Evolutionary conservation across 2,329 filamentous ascomycete genomes (phyloP), one percentile per base, ranked within the genome.

Genomic region (Colletotrichum caudatum): DNA sequence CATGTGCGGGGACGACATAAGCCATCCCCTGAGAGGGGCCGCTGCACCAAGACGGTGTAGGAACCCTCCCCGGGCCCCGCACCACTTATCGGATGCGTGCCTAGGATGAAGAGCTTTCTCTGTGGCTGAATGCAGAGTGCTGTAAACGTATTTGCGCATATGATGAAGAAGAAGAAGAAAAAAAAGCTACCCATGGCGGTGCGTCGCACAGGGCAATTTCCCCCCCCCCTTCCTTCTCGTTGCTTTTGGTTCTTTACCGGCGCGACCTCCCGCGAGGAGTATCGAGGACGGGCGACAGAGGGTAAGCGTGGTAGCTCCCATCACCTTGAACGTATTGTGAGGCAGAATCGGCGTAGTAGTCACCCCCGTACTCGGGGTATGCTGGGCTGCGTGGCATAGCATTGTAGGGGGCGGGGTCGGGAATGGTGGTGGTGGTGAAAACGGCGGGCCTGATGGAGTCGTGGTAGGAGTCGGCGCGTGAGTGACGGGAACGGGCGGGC

Each of bases 241-340:
- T 66, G 54, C 37, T 62, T 48, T 23, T 63, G 29, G 18, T 33
- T 18, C 8, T 44, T 51, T 53, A 68, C 50, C 50, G 48, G 26
- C 41, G 64, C 41, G 67, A 66, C 54, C 67, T 69, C 46, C 64
- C 68, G 26, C 68, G 64, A 23, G 63, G 26, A 20, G 41, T 5
- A 14, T 54, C 64, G 39, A 37, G 11, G 39, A 29, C 20, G 64
- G 64, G 66, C 23, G 82, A 78, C 23, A 82, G 78, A 59, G 81
- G 81, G 66, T 77, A 78, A n/a, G 78, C 62, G 69, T 80, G 79
- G 74, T 82, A 82, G 71, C 79, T 76, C 54, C 80, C 80, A 71
- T 81, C 79, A 48, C 8, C 46, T 65, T 29, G 35, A 29, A 46
- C 29, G 61, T 76, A 80, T 65, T 18, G 60, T 4, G 60, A 14